These are phyloP conservation scores for Mycena olivaceomarginata DNA, from an alignment of 768 basidiomycete genomes.

Conservation along the genomic window DNA sequence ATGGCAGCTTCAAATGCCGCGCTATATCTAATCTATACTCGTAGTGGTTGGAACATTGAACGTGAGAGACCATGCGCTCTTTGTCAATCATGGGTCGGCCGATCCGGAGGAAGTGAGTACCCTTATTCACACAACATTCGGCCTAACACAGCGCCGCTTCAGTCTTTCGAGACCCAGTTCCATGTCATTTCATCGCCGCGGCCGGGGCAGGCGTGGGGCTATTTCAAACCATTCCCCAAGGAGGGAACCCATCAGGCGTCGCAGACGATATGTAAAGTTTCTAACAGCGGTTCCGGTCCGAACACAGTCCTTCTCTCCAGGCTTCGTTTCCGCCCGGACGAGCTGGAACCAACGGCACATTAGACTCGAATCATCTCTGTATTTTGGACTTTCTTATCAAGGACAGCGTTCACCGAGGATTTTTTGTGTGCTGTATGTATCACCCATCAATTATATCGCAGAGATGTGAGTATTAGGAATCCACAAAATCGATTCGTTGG, in stretches of 20 bases:
- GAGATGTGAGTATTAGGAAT: too few relatives aligned
- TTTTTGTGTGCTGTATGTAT: too few relatives aligned
- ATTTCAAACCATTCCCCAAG: constrained; percentile 11
- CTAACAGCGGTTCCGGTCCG: background rate
- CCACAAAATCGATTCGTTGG: too few relatives aligned
- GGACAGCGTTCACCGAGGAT: background rate
- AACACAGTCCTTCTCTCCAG: constrained; percentile 34
- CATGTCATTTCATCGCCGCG: constrained; percentile 16
- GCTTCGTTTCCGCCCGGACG: constrained; percentile 29
- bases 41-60: constrained; percentile 71
- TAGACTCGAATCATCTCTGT: background rate
- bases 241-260: background rate
- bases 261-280: constrained; percentile 23
- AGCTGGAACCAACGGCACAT: constrained; percentile 24
- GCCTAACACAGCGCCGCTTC: too few relatives aligned
- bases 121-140: background rate
- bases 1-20: background rate
- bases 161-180: constrained; percentile 18
- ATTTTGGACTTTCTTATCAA: background rate
- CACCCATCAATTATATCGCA: too few relatives aligned
- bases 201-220: constrained; percentile 28
- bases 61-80: constrained; percentile 71
- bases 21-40: background rate
- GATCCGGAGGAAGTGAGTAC: constrained; percentile 21
- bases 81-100: constrained; percentile 55